phyloP scores from a whole-genome alignment of 2,329 filamentous ascomycete species.

The Beauveria medogensis region DNA sequence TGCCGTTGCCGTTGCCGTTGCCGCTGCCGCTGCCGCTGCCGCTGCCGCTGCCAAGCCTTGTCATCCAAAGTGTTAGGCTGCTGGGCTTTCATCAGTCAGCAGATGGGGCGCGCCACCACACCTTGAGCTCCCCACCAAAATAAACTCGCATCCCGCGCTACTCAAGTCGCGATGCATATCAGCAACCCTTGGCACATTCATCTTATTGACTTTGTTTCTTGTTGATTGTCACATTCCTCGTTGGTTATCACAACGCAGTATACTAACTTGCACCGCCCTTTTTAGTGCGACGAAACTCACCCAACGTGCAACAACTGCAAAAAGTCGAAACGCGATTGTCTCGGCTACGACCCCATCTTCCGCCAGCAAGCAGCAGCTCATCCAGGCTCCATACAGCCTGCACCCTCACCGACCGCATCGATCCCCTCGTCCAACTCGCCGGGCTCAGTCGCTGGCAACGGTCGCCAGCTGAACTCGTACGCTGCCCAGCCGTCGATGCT shows the following conservation, averaged over 20 bases:
- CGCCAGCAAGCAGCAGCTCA: slow-evolving; percentile 68
- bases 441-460: slow-evolving; percentile 18
- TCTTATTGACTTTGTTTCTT: background rate
- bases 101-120: background rate
- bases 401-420: slow-evolving; percentile 22
- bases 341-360: slow-evolving; percentile 84
- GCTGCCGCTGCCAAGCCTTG: background rate
- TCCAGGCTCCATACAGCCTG: slow-evolving; percentile 49
- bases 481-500: slow-evolving; percentile 37
- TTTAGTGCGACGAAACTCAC: slow-evolving; percentile 90
- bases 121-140: slow-evolving; percentile 12
- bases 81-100: slow-evolving; percentile 4
- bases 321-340: slow-evolving; percentile 79
- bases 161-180: slow-evolving; percentile 8
- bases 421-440: slow-evolving; percentile 13
- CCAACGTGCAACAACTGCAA: slow-evolving; percentile 86
- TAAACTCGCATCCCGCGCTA: slow-evolving; percentile 11
- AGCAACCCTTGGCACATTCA: background rate
- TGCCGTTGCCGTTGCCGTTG: background rate
- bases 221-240: background rate
- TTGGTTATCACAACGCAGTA: background rate
- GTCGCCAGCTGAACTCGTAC: slow-evolving; percentile 33
- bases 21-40: background rate
- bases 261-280: slow-evolving; percentile 9
- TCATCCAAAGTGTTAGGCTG: slow-evolving; percentile 1